Evolutionary conservation across 495 filamentous ascomycete genomes (phyloP).

Genomic region (Xylaria bambusicola): DNA sequence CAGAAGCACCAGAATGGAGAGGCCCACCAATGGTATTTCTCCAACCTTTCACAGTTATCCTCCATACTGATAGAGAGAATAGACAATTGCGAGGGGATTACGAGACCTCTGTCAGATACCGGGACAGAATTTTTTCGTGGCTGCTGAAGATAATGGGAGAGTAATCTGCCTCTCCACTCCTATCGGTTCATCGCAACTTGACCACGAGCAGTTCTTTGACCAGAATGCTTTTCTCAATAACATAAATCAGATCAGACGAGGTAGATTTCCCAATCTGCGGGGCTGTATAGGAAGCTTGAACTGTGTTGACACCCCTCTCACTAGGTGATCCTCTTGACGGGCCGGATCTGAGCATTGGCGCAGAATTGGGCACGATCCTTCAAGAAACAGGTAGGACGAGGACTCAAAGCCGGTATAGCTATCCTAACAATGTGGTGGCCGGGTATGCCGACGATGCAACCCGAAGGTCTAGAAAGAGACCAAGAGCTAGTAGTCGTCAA

Average conservation of each 20-base stretch:
- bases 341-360: too few relatives aligned
- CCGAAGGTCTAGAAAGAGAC: slow-evolving; percentile 39
- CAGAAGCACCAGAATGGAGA: slow-evolving; percentile 9
- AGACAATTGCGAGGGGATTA: slow-evolving; percentile 11
- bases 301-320: neutral
- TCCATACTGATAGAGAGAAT: neutral
- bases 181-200: slow-evolving; percentile 1
- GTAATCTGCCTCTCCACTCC: slow-evolving; percentile 10
- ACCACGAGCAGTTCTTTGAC: slow-evolving; percentile 13
- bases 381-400: neutral
- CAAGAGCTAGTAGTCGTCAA: slow-evolving; percentile 30
- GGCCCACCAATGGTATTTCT: slow-evolving; percentile 4
- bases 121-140: slow-evolving; percentile 12
- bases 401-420: neutral
- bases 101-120: slow-evolving; percentile 15
- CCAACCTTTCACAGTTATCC: neutral
- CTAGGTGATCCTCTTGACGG: neutral
- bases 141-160: slow-evolving; percentile 7
- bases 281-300: neutral
- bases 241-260: neutral
- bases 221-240: neutral
- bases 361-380: neutral
- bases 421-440: neutral
- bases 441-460: slow-evolving; percentile 16
- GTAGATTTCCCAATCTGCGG: neutral